These are phyloP conservation scores for Diplodia seriata DNA, from an alignment of 2,329 filamentous ascomycete genomes.

Conservation along the genomic window DNA sequence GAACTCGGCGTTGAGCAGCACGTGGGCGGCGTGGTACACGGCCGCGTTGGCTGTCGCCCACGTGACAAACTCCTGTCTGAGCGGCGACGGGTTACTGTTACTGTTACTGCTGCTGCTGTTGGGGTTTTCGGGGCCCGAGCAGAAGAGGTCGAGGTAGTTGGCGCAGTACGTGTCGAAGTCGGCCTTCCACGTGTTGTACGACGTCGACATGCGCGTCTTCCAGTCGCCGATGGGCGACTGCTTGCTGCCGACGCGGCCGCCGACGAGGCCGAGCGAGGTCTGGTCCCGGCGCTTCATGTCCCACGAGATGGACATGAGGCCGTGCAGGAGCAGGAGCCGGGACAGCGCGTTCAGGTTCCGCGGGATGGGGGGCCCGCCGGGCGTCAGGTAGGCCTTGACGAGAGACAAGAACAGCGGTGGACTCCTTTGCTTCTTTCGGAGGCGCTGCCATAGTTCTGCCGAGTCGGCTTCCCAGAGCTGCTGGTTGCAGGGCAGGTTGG, in stretches of 20 bases:
- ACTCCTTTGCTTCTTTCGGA: constrained; percentile 48
- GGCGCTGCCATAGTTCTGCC: constrained; percentile 58
- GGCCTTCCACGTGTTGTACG: constrained; percentile 64
- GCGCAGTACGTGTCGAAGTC: constrained; percentile 64
- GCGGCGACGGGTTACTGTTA: constrained; percentile 14
- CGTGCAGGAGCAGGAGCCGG: constrained; percentile 63
- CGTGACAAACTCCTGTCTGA: constrained; percentile 52
- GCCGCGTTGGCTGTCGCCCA: constrained; percentile 60
- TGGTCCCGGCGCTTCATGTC: constrained; percentile 69
- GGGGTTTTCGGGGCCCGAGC: not conserved
- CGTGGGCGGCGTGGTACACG: constrained; percentile 65
- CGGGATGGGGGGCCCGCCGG: constrained; percentile 38
- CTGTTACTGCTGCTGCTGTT: constrained; percentile 35
- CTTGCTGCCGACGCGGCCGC: not conserved
- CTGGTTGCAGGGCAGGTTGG: constrained; percentile 63
- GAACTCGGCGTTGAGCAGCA: constrained; percentile 65
- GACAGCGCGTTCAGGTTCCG: constrained; percentile 60
- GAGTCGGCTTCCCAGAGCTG: constrained; percentile 64
- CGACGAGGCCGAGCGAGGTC: constrained; percentile 55
- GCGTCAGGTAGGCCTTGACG: constrained; percentile 62
- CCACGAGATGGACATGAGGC: constrained; percentile 68
- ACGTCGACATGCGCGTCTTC: constrained; percentile 59
- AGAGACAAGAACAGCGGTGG: constrained; percentile 58
- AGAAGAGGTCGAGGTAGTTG: constrained; percentile 38
- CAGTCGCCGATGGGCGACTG: constrained; percentile 51